phyloP scores from a whole-genome alignment of 257 asterid species.

The Penstemon eatonii region DNA sequence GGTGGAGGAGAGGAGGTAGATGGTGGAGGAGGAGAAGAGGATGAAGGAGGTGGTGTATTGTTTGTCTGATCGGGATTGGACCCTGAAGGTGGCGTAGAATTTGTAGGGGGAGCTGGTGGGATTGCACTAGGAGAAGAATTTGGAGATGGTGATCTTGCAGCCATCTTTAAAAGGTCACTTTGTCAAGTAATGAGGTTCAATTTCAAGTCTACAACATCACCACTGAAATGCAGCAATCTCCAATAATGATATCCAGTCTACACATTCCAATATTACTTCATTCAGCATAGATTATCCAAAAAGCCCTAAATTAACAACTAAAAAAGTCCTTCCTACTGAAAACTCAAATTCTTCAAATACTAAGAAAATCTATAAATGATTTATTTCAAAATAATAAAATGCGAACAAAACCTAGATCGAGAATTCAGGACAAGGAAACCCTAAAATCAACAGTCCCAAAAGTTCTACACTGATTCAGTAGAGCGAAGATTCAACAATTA shows the following conservation, averaged over 20 bases:
- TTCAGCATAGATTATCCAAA: constrained; percentile 22
- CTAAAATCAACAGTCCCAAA: constrained; percentile 13
- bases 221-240: constrained; percentile 27
- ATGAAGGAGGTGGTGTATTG: too few species aligned
- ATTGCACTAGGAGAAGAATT: constrained; percentile 37
- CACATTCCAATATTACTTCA: not conserved
- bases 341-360: constrained; percentile 20
- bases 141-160: constrained; percentile 49
- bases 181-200: constrained; percentile 13
- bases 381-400: constrained; percentile 13
- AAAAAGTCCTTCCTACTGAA: constrained; percentile 2
- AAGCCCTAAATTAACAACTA: not conserved
- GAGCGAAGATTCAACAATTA: constrained; percentile 21
- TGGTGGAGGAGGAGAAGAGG: too few species aligned
- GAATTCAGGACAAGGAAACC: constrained; percentile 13
- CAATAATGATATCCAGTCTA: constrained; percentile 20
- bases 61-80: too few species aligned
- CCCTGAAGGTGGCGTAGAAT: too few species aligned
- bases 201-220: constrained; percentile 30
- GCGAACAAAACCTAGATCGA: constrained; percentile 26
- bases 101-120: too few species aligned
- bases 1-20: too few species aligned
- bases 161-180: constrained; percentile 28
- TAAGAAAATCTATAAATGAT: constrained; percentile 2
- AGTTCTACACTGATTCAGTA: constrained; percentile 5